Evolutionary conservation across 441 rosid species (phyloP).

Genomic region (Pelargonium fulgidum): DNA sequence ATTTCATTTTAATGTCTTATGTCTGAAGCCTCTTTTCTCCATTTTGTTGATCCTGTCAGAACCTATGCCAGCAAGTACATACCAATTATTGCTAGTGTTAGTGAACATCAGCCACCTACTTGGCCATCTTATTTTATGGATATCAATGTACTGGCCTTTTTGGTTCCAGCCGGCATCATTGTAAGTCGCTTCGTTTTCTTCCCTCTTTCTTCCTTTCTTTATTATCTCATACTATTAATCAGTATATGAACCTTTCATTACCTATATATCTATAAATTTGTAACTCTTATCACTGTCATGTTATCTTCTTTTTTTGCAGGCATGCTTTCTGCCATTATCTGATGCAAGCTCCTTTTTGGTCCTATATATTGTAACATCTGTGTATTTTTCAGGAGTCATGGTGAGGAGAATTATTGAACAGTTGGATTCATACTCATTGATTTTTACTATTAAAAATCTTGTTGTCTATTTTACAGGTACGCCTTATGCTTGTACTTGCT

Average conservation of each 20-base stretch:
- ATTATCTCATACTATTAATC: background rate
- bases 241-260: background rate
- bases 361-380: slow-evolving; percentile 89
- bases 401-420: slow-evolving; percentile 36
- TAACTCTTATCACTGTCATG: slow-evolving; percentile 16
- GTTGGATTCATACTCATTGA: slow-evolving; percentile 4
- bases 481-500: slow-evolving; percentile 98
- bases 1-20: background rate
- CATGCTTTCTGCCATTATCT: slow-evolving; percentile 91
- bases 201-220: background rate
- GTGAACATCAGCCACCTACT: slow-evolving; percentile 99
- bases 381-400: slow-evolving; percentile 99
- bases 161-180: slow-evolving; percentile 98
- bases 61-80: slow-evolving; percentile 99
- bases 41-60: slow-evolving; percentile 39
- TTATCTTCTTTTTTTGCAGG: slow-evolving; percentile 45
- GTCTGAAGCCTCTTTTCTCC: background rate
- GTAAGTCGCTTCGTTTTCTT: slow-evolving; percentile 38
- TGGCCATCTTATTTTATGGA: slow-evolving; percentile 99
- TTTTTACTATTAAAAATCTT: slow-evolving; percentile 5
- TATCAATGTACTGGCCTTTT: slow-evolving; percentile 95
- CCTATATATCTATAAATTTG: background rate
- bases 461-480: slow-evolving; percentile 57
- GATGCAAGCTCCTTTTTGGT: slow-evolving; percentile 93
- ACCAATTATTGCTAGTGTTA: slow-evolving; percentile 98